Conservation (phyloP, 768 basidiomycete genomes). For the Pisolithus tinctorius region DNA sequence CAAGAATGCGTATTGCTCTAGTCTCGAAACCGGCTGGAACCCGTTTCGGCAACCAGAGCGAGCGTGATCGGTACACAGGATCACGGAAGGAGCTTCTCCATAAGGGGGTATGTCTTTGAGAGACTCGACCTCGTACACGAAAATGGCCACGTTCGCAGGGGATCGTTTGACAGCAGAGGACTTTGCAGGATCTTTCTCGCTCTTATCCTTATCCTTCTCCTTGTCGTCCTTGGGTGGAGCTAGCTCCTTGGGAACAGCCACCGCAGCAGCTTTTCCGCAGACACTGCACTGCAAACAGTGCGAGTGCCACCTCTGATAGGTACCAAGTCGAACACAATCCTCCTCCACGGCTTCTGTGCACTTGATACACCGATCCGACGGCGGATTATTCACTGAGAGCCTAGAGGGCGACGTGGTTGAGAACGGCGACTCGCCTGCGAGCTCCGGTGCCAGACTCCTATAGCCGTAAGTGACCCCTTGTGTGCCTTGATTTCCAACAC, state of each 20-base stretch:
- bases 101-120: conserved; percentile 62
- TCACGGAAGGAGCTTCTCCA: conserved; percentile 64
- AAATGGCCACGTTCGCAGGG: conserved; percentile 74
- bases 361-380: conserved; percentile 86
- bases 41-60: conserved; percentile 61
- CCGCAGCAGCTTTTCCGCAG: conserved; percentile 74
- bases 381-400: conserved; percentile 59
- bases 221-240: conserved; percentile 41
- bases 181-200: conserved; percentile 46
- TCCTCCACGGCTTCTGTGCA: conserved; percentile 93
- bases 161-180: conserved; percentile 60
- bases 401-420: conserved; percentile 35
- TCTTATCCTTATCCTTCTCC: conserved; percentile 29
- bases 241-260: conserved; percentile 50
- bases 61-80: conserved; percentile 75
- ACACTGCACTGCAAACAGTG: conserved; percentile 80
- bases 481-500: conserved; percentile 61
- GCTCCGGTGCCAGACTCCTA: conserved; percentile 84
- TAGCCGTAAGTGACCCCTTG: conserved; percentile 90
- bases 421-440: conserved; percentile 85
- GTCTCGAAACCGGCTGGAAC: conserved; percentile 85
- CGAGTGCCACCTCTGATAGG: conserved; percentile 97
- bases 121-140: conserved; percentile 70
- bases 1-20: conserved; percentile 97
- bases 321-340: conserved; percentile 90